Percentiles rank a stretch among this genome's conserved stretches.
Evolutionary conservation across 129 eudicot species (phyloP).

Genomic region (Flaveria bidentis): DNA sequence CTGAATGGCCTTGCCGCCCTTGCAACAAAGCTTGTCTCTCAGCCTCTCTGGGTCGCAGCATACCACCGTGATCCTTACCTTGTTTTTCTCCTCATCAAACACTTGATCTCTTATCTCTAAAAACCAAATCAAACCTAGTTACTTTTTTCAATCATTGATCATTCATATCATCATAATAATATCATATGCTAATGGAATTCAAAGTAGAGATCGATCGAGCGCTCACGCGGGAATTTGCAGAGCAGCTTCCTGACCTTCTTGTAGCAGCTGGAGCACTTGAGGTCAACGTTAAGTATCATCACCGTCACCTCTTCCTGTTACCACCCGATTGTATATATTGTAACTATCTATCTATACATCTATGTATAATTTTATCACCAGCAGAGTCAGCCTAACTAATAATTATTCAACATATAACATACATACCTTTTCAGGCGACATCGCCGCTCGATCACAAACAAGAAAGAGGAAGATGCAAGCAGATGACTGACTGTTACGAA

Average conservation of each 20-base stretch:
- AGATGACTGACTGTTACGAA: too few relatives aligned
- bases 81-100: slow-evolving; percentile 64
- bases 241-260: slow-evolving; percentile 76
- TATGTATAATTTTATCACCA: too few relatives aligned
- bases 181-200: not conserved
- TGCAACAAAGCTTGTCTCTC: slow-evolving; percentile 70
- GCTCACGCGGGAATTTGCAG: slow-evolving; percentile 82
- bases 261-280: slow-evolving; percentile 77
- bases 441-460: slow-evolving; percentile 19
- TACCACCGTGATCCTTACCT: slow-evolving; percentile 63
- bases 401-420: too few relatives aligned
- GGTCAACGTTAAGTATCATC: slow-evolving; percentile 85
- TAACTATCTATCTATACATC: too few relatives aligned
- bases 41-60: slow-evolving; percentile 86
- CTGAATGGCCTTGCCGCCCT: slow-evolving; percentile 60
- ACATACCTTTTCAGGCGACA: slow-evolving; percentile 41
- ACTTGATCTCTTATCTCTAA: slow-evolving; percentile 75
- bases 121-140: not conserved
- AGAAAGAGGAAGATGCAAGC: not conserved
- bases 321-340: too few relatives aligned
- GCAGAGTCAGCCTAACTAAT: too few relatives aligned
- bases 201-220: not conserved
- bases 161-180: not conserved
- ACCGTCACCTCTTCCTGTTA: slow-evolving; percentile 43
- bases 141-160: slow-evolving; percentile 12